Percentiles rank a stretch among this genome's conserved stretches.
Evolutionary conservation across 2,329 filamentous ascomycete species (phyloP).

Genomic region (Ophiostoma fasciatum): DNA sequence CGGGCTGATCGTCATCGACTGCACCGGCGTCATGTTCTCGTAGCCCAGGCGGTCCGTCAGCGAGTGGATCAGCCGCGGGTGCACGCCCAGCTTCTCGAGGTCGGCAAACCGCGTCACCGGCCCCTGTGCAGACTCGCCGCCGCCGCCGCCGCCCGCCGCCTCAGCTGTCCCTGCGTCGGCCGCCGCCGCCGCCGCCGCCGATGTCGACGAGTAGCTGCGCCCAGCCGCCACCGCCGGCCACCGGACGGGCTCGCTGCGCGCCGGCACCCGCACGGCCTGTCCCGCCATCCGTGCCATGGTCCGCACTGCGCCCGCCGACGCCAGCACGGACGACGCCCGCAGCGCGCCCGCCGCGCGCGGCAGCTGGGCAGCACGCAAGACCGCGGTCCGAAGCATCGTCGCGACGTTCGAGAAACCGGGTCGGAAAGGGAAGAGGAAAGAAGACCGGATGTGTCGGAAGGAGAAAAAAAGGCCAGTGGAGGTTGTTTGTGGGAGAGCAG

Average conservation of each 20-base stretch:
- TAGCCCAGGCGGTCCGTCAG: conserved; percentile 63
- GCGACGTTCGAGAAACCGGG: too few relatives aligned
- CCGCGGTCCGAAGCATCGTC: conserved; percentile 12
- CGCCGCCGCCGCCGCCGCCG: background rate
- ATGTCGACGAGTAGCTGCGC: conserved; percentile 9
- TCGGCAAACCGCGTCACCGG: conserved; percentile 25
- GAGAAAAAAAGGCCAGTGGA: too few relatives aligned
- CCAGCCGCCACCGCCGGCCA: background rate
- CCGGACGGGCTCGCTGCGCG: too few relatives aligned
- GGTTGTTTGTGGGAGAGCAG: too few relatives aligned
- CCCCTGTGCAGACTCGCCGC: too few relatives aligned
- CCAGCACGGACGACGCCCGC: conserved; percentile 1
- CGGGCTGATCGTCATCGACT: conserved; percentile 66
- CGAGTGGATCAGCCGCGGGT: conserved; percentile 48
- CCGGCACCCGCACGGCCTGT: background rate
- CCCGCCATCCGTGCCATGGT: background rate
- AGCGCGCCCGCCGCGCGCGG: conserved; percentile 4
- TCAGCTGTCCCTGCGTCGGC: background rate
- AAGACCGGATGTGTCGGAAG: too few relatives aligned
- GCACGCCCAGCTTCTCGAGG: conserved; percentile 34
- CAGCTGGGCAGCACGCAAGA: conserved; percentile 10
- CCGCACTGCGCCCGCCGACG: background rate
- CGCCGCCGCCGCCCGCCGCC: background rate
- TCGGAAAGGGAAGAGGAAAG: too few relatives aligned
- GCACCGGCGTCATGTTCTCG: conserved; percentile 82